Conservation (phyloP, 148 eudicot genomes). For the Nyssa sinensis region DNA sequence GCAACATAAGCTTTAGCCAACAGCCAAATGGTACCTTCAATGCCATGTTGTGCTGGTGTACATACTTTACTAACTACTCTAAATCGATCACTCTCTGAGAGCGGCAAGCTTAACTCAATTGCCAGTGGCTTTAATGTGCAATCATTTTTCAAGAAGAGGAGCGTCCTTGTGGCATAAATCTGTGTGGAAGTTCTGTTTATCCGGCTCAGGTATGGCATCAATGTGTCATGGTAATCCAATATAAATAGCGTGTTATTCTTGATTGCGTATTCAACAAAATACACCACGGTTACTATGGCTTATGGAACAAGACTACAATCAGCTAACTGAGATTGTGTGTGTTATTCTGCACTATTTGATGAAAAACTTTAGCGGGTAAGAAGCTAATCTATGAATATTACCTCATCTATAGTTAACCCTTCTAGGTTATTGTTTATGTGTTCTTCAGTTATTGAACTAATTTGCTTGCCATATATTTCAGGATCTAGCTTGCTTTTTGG, state of each 20-base stretch:
- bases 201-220: slow-evolving; percentile 64
- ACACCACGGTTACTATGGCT: background rate
- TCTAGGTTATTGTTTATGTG: slow-evolving; percentile 51
- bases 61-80: slow-evolving; percentile 56
- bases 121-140: slow-evolving; percentile 75
- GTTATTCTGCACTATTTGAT: slow-evolving; percentile 1
- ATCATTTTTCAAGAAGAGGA: slow-evolving; percentile 60
- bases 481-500: slow-evolving; percentile 73
- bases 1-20: slow-evolving; percentile 87
- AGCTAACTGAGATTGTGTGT: too few species aligned
- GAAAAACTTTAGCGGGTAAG: background rate
- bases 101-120: slow-evolving; percentile 72
- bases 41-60: slow-evolving; percentile 63
- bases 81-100: slow-evolving; percentile 46
- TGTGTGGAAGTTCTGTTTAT: slow-evolving; percentile 60
- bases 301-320: too few species aligned
- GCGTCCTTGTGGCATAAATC: slow-evolving; percentile 72
- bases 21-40: slow-evolving; percentile 62
- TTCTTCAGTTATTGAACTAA: slow-evolving; percentile 50
- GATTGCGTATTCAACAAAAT: slow-evolving; percentile 41
- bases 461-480: slow-evolving; percentile 53
- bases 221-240: slow-evolving; percentile 65
- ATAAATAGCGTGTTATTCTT: slow-evolving; percentile 55
- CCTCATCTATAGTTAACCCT: slow-evolving; percentile 51
- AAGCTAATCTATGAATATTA: slow-evolving; percentile 18